Base-by-base conservation (phyloP, 2,329 filamentous ascomycete genomes). In the Microdochium nivale region DNA sequence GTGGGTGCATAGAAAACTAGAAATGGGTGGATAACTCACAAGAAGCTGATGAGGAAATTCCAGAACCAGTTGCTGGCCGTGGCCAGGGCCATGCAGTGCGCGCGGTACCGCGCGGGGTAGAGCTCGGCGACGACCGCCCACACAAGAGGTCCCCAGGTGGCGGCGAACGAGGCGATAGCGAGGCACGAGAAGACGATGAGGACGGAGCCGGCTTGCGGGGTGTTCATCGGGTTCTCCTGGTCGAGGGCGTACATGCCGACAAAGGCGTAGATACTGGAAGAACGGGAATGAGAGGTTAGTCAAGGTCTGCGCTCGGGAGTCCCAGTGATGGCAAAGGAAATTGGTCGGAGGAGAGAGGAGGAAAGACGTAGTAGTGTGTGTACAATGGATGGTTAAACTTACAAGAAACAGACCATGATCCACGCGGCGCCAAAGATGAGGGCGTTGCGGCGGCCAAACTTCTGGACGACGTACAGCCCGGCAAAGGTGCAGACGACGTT, bases 121-220 rank as follows among this genome's bases (percentile, higher is more conserved):
- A 86, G 74, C 64, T 86, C 83, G 2, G 80, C 80, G 11, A 81
- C 77, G 13, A 83, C 75, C 10, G 77, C 76, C 84, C 84, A 88
- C 23, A 86, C 76, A 8, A 87, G 78, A 1, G 84, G 84, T 23
- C 83, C 84, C 84, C 84, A 87, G 13, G 81, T 86, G 55, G 77
- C 80, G n/a, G 82, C 82, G 55, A 84, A 86, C 2, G 77, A 81
- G 19, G 75, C 79, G 52, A 86, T 86, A 62, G 85, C 85, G 40
- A 88, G 71, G 60, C 83, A 86, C 0, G 84, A 83, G 64, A 87
- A 86, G 50, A 83, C 75, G 46, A 88, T 84, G 58, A 87, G 79
- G 40, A 77, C 77, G 3, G 77, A 72, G 23, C 83, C 83, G 5
- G 78, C 72, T 10, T 66, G 60, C 25, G 77, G 72, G 0, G 72